Evolutionary conservation across 1,284 basidiomycete species (phyloP), one percentile per base, ranked within the genome.

Genomic region (Trichosporon ovoides): DNA sequence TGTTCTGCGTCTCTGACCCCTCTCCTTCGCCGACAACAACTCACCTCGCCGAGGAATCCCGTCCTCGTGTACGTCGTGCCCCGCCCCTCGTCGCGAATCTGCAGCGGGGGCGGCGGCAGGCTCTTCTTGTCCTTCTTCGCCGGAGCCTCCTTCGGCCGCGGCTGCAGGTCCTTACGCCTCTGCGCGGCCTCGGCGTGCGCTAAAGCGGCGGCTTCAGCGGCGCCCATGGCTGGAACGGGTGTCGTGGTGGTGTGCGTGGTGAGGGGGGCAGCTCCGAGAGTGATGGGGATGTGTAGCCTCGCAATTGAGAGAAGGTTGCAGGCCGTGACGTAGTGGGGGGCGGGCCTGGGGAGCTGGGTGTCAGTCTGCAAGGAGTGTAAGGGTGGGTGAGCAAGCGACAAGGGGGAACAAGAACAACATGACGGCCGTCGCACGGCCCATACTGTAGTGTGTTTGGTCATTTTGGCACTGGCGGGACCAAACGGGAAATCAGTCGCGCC

Each of bases 41-140:
- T 56, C 66, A 91, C 89, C 84, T 94, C 91, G 68, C 91, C 91
- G 48, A 94, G 78, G 72, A 93, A 88, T 19, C 87, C 88, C 19
- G 90, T 83, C 50, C 89, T 82, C 34, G 81, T 79, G 66, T 86
- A 89, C 53, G 84, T 80, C 50, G 83, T 63, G 19, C 81, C 73
- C 51, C 83, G 82, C 37, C 74, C 78, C 72, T 82, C 83, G 79
- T 92, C 90, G 1, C 78, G 80, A 65, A 93, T 92, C 68, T 82
- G 83, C 2, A 91, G 91, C 1, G 91, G 91, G 0, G 87, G 88
- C 0, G 89, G 88, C 0, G 89, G 89, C 0, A 84, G 81, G 3
- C 86, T 84, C 77, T 91, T 91, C 63, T 84, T 68, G 48, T 36
- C 38, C 46, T 61, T 52, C 40, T 51, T 52, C 12, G 33, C 31